Percentiles rank a stretch among this genome's conserved stretches.
These are phyloP conservation scores for Xanthoconium purpureum DNA, from an alignment of 768 basidiomycete species.

Conservation along the genomic window DNA sequence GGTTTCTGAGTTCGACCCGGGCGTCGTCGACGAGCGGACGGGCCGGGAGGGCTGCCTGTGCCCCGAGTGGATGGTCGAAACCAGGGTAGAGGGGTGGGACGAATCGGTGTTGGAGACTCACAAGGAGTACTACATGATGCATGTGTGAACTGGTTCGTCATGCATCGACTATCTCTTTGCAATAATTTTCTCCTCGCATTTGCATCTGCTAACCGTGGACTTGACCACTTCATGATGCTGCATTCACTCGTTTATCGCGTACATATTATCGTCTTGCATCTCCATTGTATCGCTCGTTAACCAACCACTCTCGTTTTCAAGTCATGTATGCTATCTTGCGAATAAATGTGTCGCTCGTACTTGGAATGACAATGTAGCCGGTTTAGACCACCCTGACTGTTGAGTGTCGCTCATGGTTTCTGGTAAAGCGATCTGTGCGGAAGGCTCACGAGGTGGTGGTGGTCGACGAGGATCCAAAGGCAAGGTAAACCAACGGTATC, in stretches of 20 bases:
- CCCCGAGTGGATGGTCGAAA: conserved; percentile 24
- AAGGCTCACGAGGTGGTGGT: too few relatives aligned
- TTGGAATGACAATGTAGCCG: too few relatives aligned
- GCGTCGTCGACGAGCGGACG: not conserved
- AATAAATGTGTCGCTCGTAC: too few relatives aligned
- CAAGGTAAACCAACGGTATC: too few relatives aligned
- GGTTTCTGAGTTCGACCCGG: not conserved
- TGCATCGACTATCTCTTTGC: not conserved
- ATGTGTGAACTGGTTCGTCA: conserved; percentile 1
- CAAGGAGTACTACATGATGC: not conserved
- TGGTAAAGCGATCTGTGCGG: too few relatives aligned
- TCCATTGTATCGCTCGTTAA: conserved; percentile 2
- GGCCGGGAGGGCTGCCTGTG: conserved; percentile 17
- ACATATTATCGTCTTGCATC: not conserved
- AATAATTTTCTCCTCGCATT: not conserved
- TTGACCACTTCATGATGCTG: not conserved
- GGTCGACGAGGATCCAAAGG: too few relatives aligned
- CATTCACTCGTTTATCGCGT: not conserved
- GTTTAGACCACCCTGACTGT: too few relatives aligned
- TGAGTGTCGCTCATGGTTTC: too few relatives aligned
- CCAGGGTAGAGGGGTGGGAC: conserved; percentile 15
- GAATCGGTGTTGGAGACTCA: not conserved
- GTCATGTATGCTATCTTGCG: too few relatives aligned
- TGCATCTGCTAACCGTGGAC: not conserved
- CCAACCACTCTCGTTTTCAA: not conserved